Percentiles rank a stretch among this genome's conserved stretches.
Evolutionary conservation across 1,139 yeast species (phyloP).

Genomic region (Eremothecium cymbalariae): DNA sequence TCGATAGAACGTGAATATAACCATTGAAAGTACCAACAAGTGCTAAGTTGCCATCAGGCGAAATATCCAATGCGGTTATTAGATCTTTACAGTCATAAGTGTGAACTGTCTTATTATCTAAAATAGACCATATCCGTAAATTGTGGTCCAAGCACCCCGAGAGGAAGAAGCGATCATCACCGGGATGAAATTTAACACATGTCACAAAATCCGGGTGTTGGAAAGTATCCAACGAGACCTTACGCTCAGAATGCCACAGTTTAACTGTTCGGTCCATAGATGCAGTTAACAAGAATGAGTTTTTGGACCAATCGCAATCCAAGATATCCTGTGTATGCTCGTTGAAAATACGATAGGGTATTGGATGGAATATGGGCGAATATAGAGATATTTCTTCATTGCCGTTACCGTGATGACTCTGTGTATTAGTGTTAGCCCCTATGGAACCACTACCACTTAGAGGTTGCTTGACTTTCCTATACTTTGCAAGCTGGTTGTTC

Average conservation of each 20-base stretch:
- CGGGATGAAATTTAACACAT: conserved; percentile 72
- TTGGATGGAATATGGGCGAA: conserved; percentile 77
- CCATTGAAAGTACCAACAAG: conserved; percentile 83
- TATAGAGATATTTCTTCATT: conserved; percentile 31
- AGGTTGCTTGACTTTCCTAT: conserved; percentile 4
- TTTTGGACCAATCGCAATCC: conserved; percentile 81
- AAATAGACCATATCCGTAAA: conserved; percentile 75
- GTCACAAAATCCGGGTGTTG: conserved; percentile 77
- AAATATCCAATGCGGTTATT: conserved; percentile 26
- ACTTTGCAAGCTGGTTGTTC: conserved; percentile 6
- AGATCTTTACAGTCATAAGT: conserved; percentile 28
- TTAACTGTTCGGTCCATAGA: conserved; percentile 81
- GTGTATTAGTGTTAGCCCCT: conserved; percentile 7
- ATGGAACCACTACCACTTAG: conserved; percentile 6
- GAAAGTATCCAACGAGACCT: conserved; percentile 56
- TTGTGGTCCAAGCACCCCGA: conserved; percentile 77
- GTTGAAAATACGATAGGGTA: conserved; percentile 50
- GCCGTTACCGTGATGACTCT: too few species aligned
- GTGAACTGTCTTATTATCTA: conserved; percentile 45
- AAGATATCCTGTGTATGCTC: conserved; percentile 69
- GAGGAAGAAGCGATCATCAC: conserved; percentile 78
- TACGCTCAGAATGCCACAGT: conserved; percentile 76
- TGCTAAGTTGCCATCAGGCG: conserved; percentile 46
- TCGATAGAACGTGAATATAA: conserved; percentile 50
- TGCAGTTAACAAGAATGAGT: conserved; percentile 69